These are phyloP conservation scores for Aphanomyces cochlioides DNA, from an alignment of 352 stramenopile genomes.

Conservation along the genomic window DNA sequence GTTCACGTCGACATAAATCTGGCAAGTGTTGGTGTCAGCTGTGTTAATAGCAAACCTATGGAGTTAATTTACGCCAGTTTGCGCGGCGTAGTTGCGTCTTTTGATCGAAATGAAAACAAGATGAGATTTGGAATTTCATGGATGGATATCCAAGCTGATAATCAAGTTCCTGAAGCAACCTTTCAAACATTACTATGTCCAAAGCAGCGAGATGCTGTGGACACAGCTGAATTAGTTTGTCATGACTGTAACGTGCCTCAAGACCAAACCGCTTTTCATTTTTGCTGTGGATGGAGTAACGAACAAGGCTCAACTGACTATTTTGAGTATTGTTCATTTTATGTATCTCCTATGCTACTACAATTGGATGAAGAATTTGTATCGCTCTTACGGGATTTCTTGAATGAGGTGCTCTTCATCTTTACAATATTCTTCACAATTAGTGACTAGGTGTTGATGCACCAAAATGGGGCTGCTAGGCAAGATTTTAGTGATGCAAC, in stretches of 20 bases:
- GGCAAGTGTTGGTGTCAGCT: constrained; percentile 73
- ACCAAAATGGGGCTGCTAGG: constrained; percentile 45
- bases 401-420: constrained; percentile 62
- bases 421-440: constrained; percentile 85
- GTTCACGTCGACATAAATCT: constrained; percentile 51
- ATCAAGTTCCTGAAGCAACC: constrained; percentile 78
- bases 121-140: constrained; percentile 84
- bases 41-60: constrained; percentile 80
- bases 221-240: constrained; percentile 37
- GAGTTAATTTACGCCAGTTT: constrained; percentile 86
- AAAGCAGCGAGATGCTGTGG: constrained; percentile 38
- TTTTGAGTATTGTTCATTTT: constrained; percentile 87
- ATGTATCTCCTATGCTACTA: constrained; percentile 77
- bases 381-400: constrained; percentile 66
- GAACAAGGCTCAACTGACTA: constrained; percentile 86
- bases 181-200: constrained; percentile 82
- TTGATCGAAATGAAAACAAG: constrained; percentile 71
- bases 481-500: constrained; percentile 37
- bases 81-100: constrained; percentile 71
- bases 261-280: constrained; percentile 74
- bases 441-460: constrained; percentile 68
- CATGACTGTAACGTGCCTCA: constrained; percentile 80
- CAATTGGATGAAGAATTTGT: constrained; percentile 84
- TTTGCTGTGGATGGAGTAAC: constrained; percentile 87
- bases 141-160: constrained; percentile 83